These are phyloP conservation scores for Coccomyxa subellipsoidea DNA, from an alignment of 163 green algal genomes.

Conservation along the genomic window DNA sequence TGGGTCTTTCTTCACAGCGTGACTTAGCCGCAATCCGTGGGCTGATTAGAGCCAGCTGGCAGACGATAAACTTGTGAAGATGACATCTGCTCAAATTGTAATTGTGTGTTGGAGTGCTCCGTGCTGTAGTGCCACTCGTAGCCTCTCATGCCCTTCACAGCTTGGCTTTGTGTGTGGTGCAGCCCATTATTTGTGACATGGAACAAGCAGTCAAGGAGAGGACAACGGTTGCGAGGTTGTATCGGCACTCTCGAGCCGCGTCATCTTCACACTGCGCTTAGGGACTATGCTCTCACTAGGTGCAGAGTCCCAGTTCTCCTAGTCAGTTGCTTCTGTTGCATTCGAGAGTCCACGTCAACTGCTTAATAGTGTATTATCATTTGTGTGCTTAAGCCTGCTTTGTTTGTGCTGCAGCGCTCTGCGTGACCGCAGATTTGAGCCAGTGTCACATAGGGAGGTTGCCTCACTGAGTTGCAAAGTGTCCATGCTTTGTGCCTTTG, in stretches of 20 bases:
- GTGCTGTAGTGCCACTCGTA: background rate
- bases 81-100: too few species aligned
- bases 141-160: too few species aligned
- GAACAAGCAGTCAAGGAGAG: constrained; percentile 54
- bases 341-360: too few species aligned
- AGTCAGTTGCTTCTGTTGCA: too few species aligned
- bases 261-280: constrained; percentile 57
- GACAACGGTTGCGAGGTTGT: constrained; percentile 68
- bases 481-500: constrained; percentile 66
- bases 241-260: constrained; percentile 82
- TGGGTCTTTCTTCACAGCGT: constrained; percentile 11
- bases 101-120: too few species aligned
- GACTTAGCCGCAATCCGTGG: background rate
- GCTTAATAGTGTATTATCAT: too few species aligned
- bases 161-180: constrained; percentile 20
- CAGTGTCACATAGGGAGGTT: constrained; percentile 56
- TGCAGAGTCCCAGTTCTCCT: too few species aligned
- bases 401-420: constrained; percentile 42
- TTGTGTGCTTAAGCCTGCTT: background rate
- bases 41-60: too few species aligned
- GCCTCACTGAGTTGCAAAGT: constrained; percentile 59
- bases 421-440: constrained; percentile 63
- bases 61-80: too few species aligned
- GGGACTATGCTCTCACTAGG: constrained; percentile 77
- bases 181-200: constrained; percentile 86